Percentiles rank a stretch among this genome's conserved stretches.
phyloP scores from a whole-genome alignment of 2,329 filamentous ascomycete species.

The Huntiella omanensis region DNA sequence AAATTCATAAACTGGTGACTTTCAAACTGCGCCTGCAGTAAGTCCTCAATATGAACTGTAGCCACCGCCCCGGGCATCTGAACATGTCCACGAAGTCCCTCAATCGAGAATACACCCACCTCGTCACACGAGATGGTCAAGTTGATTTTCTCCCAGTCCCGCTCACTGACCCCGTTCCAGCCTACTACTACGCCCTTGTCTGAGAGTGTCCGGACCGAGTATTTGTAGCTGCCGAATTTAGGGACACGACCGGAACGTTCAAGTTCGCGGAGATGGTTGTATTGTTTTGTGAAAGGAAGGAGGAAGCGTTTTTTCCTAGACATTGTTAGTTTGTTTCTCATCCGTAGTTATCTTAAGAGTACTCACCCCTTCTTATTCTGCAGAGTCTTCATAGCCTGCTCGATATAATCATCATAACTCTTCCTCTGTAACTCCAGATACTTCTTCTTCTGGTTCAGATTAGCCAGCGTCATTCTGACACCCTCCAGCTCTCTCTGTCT shows the following conservation, averaged over 20 bases:
- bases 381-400: slow-evolving; percentile 91
- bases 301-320: slow-evolving; percentile 72
- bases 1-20: slow-evolving; percentile 90
- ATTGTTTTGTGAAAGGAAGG: slow-evolving; percentile 93
- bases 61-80: slow-evolving; percentile 90
- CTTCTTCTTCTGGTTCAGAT: slow-evolving; percentile 67
- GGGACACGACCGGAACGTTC: slow-evolving; percentile 82
- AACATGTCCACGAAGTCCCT: slow-evolving; percentile 79
- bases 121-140: slow-evolving; percentile 87
- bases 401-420: slow-evolving; percentile 97
- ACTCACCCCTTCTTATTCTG: slow-evolving; percentile 84
- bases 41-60: slow-evolving; percentile 73
- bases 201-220: slow-evolving; percentile 69
- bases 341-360: neutral
- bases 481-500: slow-evolving; percentile 79
- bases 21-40: slow-evolving; percentile 93
- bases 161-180: slow-evolving; percentile 71
- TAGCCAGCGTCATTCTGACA: slow-evolving; percentile 53
- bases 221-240: slow-evolving; percentile 96
- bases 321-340: slow-evolving; percentile 9
- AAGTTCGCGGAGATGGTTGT: slow-evolving; percentile 93
- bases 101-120: slow-evolving; percentile 82
- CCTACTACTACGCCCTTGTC: slow-evolving; percentile 87
- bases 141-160: slow-evolving; percentile 81
- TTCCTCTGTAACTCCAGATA: slow-evolving; percentile 92